Evolutionary conservation across 257 asterid species (phyloP).

Genomic region (Oldenlandia corymbosa): DNA sequence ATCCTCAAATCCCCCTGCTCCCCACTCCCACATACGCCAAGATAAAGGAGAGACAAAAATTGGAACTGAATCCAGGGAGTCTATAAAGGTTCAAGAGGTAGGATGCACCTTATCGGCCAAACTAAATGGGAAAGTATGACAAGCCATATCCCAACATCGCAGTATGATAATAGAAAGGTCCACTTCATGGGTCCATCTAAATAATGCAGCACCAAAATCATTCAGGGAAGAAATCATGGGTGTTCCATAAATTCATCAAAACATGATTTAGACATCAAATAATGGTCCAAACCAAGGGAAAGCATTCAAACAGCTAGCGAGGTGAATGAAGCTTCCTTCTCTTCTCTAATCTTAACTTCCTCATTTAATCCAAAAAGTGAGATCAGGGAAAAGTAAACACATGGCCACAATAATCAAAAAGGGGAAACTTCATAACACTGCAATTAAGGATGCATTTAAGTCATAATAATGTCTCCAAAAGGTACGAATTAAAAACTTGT

Average conservation of each 20-base stretch:
- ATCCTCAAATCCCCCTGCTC: neutral
- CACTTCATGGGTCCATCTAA: neutral
- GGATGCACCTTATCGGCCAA: conserved; percentile 1
- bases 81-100: conserved; percentile 1
- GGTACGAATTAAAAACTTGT: neutral
- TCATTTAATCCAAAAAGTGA: neutral
- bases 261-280: neutral
- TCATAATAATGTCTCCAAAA: neutral
- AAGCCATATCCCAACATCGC: neutral
- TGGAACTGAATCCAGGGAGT: neutral
- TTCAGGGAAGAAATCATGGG: neutral
- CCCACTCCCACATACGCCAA: neutral
- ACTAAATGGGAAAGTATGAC: neutral
- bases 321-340: conserved; percentile 8
- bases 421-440: neutral
- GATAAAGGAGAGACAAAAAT: neutral
- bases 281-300: conserved; percentile 8
- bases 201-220: neutral
- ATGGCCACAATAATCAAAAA: neutral
- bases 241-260: neutral
- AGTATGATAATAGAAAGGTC: neutral
- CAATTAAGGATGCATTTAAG: neutral
- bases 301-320: neutral
- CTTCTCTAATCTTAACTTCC: neutral
- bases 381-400: neutral